Percentiles rank a stretch among this genome's conserved stretches.
Conservation (phyloP, 2,329 filamentous ascomycete species). For the Colletotrichum sp. region DNA sequence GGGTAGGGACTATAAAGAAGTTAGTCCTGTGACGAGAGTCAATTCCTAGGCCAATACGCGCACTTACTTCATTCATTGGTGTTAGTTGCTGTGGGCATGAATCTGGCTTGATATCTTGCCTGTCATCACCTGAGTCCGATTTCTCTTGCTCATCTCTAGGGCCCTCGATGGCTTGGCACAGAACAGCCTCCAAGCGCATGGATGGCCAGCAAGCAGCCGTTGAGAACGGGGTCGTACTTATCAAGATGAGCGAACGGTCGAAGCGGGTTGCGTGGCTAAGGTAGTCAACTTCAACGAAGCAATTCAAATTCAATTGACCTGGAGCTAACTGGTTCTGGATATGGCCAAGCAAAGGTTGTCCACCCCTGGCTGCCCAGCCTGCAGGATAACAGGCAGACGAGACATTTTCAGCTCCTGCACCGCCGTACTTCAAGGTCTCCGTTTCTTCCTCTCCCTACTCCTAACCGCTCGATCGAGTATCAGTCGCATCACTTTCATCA, state of each 20-base stretch:
- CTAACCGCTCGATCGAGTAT: background rate
- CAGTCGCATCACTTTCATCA: background rate
- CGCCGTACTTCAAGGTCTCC: background rate
- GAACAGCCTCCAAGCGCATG: background rate
- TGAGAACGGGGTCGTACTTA: background rate
- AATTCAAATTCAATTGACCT: background rate
- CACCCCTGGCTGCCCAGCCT: background rate
- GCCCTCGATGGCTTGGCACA: fast-evolving
- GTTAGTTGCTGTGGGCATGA: fast-evolving
- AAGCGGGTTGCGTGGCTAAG: background rate
- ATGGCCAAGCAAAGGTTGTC: background rate
- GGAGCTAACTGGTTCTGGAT: background rate
- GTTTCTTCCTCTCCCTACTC: background rate
- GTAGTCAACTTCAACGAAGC: background rate
- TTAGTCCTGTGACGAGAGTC: fast-evolving
- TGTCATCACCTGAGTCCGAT: fast-evolving
- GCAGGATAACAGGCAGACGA: background rate
- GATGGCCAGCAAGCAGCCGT: background rate
- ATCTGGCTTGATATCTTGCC: background rate
- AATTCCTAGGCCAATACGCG: background rate
- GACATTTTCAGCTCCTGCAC: background rate
- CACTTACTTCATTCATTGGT: background rate
- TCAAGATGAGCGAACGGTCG: fast-evolving
- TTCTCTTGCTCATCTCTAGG: background rate
- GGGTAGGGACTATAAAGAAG: background rate